Conservation (phyloP, 2,329 filamentous ascomycete species). For the Talaromyces sp. region DNA sequence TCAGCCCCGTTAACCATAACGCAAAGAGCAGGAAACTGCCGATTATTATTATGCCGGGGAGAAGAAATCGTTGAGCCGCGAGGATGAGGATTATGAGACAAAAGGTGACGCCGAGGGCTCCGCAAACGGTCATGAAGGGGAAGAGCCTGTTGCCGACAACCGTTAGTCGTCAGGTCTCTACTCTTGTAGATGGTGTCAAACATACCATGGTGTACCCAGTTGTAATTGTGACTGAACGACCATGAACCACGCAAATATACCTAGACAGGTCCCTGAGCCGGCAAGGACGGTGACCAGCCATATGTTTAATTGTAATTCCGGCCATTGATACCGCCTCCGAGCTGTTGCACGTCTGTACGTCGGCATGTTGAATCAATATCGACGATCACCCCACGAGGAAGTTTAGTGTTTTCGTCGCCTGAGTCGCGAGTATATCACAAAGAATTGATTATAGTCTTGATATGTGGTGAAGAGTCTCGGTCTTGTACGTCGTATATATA, state of each 20-base stretch:
- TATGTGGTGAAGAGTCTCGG: not conserved
- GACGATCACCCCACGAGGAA: not conserved
- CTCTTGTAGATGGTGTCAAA: not conserved
- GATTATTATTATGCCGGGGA: conserved; percentile 58
- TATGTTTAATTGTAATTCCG: conserved; percentile 61
- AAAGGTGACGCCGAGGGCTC: conserved; percentile 55
- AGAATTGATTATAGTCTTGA: not conserved
- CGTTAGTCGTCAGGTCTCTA: not conserved
- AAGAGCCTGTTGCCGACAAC: conserved; percentile 51
- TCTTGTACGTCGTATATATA: not conserved
- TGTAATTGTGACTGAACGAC: conserved; percentile 53
- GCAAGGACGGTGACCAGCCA: conserved; percentile 62
- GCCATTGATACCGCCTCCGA: conserved; percentile 54
- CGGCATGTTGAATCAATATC: conserved; percentile 7
- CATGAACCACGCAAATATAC: conserved; percentile 60
- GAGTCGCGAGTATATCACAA: not conserved
- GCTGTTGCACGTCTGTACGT: conserved; percentile 23
- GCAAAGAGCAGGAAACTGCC: conserved; percentile 60
- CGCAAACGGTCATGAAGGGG: conserved; percentile 59
- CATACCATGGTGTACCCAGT: conserved; percentile 59
- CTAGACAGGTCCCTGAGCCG: conserved; percentile 55
- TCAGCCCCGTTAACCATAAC: conserved; percentile 59
- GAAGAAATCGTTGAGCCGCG: conserved; percentile 53
- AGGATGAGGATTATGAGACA: conserved; percentile 57
- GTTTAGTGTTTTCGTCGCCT: not conserved